A percentile compares a stretch with the other conserved stretches of the same genome.
phyloP scores from a whole-genome alignment of 2,329 filamentous ascomycete genomes.

The Neurospora sp. region DNA sequence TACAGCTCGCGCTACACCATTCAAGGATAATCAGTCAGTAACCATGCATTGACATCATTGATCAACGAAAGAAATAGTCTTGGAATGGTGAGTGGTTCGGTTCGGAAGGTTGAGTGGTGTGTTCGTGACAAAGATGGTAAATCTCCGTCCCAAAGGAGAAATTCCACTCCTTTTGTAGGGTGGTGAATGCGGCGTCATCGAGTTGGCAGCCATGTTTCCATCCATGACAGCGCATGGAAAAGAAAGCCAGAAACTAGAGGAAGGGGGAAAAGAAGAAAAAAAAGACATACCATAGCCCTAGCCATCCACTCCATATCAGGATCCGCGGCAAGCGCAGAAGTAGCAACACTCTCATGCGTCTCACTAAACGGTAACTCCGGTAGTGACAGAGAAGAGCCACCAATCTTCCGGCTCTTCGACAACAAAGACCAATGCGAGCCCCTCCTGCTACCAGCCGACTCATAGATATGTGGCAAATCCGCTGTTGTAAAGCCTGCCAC shows the following conservation, averaged over 20 bases:
- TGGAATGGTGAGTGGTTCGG: neutral
- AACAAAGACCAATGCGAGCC: neutral
- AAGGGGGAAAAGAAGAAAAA: neutral
- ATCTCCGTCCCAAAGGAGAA: no score
- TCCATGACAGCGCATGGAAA: neutral
- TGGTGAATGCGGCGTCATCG: no score
- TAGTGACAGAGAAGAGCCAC: neutral
- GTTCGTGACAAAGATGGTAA: no score
- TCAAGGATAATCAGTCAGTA: neutral
- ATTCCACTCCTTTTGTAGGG: no score
- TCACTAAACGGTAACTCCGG: neutral
- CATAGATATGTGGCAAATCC: neutral
- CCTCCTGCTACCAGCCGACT: neutral
- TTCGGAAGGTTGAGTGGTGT: no score
- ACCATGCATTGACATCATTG: neutral
- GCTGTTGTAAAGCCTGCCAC: neutral
- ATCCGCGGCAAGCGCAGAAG: neutral
- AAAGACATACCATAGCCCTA: slow-evolving; percentile 12
- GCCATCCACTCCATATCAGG: slow-evolving; percentile 15
- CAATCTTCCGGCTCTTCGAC: neutral
- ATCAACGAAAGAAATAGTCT: neutral
- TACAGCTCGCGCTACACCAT: slow-evolving; percentile 12
- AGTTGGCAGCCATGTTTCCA: no score
- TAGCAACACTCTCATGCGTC: neutral
- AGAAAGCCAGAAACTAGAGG: neutral